Evolutionary conservation across 2,329 filamentous ascomycete genomes (phyloP).

Genomic region (Leptodontidium sp.): DNA sequence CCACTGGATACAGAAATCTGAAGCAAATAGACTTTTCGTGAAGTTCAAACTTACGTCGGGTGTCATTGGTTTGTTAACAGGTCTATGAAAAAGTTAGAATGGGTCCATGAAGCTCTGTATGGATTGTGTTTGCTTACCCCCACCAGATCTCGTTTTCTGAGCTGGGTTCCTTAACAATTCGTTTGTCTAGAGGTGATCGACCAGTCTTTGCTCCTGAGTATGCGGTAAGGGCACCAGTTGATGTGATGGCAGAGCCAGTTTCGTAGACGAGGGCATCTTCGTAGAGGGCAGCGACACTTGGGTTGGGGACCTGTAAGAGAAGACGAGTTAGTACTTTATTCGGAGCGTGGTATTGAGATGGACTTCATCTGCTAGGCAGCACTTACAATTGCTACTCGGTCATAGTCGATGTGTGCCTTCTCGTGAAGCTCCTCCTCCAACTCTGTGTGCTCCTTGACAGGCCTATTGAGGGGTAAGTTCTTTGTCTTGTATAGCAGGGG

Average conservation of each 20-base stretch:
- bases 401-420: slow-evolving; percentile 98
- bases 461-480: slow-evolving; percentile 58
- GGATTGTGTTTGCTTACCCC: slow-evolving; percentile 59
- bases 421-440: slow-evolving; percentile 98
- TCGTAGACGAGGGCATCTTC: slow-evolving; percentile 99
- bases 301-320: slow-evolving; percentile 75
- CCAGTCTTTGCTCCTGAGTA: slow-evolving; percentile 99
- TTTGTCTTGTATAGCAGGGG: neutral
- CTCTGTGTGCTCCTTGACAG: slow-evolving; percentile 89
- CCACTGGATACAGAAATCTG: neutral
- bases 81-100: slow-evolving; percentile 50
- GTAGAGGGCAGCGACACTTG: slow-evolving; percentile 87
- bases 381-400: slow-evolving; percentile 95
- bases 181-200: slow-evolving; percentile 95
- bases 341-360: neutral
- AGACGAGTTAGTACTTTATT: slow-evolving; percentile 22
- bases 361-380: neutral
- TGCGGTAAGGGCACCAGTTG: slow-evolving; percentile 91
- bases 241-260: slow-evolving; percentile 96
- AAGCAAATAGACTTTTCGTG: neutral
- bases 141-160: slow-evolving; percentile 97
- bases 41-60: slow-evolving; percentile 76
- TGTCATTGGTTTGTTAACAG: slow-evolving; percentile 99
- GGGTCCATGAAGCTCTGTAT: neutral
- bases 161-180: slow-evolving; percentile 89